Percentiles rank a stretch among this genome's conserved stretches.
Evolutionary conservation across 495 filamentous ascomycete species (phyloP).

Genomic region (Immersiella caudata): DNA sequence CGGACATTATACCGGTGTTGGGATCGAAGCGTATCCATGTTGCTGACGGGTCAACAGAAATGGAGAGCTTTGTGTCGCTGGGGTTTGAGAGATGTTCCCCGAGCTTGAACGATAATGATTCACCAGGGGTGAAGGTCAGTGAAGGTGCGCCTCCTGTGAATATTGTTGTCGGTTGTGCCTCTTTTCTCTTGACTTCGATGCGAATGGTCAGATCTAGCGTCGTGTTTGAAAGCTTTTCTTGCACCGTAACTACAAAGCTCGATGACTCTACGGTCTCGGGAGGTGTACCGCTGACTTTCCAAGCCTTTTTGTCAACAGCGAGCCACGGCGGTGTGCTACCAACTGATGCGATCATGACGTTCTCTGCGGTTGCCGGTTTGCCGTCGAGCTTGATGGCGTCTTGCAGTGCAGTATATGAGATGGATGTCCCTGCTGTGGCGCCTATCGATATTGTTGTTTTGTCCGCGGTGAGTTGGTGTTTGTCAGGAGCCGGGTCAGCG

Average conservation of each 20-base stretch:
- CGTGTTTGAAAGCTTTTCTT: slow-evolving; percentile 64
- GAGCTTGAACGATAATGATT: slow-evolving; percentile 66
- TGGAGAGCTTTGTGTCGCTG: slow-evolving; percentile 55
- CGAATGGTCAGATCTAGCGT: slow-evolving; percentile 62
- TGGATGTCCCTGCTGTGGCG: slow-evolving; percentile 55
- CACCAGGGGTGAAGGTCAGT: slow-evolving; percentile 62
- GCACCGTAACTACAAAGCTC: slow-evolving; percentile 67
- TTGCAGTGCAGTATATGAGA: slow-evolving; percentile 59
- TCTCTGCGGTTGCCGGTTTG: slow-evolving; percentile 45
- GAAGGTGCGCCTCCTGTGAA: slow-evolving; percentile 45
- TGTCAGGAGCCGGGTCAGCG: background rate
- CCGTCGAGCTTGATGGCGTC: slow-evolving; percentile 66
- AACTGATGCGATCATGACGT: slow-evolving; percentile 52
- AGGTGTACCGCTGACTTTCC: slow-evolving; percentile 66
- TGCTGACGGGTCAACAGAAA: slow-evolving; percentile 53
- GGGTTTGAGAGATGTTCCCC: slow-evolving; percentile 56
- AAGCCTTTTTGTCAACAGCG: slow-evolving; percentile 62
- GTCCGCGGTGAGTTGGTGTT: slow-evolving; percentile 58
- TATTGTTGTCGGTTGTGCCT: slow-evolving; percentile 26
- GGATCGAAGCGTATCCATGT: slow-evolving; percentile 72
- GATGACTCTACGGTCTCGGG: slow-evolving; percentile 56
- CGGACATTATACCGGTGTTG: slow-evolving; percentile 58
- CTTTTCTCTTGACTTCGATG: slow-evolving; percentile 48
- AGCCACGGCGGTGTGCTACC: slow-evolving; percentile 69
- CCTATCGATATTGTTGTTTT: slow-evolving; percentile 60